Percentiles rank a stretch among this genome's conserved stretches.
Evolutionary conservation across 2,329 filamentous ascomycete genomes (phyloP).

Genomic region (Karstenula rhodostoma): DNA sequence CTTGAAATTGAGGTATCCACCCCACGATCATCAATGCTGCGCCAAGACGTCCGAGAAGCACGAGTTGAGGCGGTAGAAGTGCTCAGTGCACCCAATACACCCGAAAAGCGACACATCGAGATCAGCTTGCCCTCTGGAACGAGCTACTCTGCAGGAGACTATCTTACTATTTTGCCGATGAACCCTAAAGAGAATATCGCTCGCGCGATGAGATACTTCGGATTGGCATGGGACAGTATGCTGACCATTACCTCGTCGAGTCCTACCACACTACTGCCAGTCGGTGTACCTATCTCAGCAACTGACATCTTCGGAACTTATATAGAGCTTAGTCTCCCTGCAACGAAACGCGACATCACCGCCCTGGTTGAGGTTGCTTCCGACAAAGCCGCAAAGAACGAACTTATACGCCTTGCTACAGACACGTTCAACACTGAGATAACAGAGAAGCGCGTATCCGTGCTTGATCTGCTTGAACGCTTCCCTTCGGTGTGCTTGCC

Average conservation of each 20-base stretch:
- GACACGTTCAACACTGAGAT: conserved; percentile 49
- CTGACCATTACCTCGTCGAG: conserved; percentile 68
- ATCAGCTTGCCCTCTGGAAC: conserved; percentile 56
- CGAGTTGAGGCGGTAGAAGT: conserved; percentile 43
- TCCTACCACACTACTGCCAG: conserved; percentile 73
- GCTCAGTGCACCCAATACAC: conserved; percentile 36
- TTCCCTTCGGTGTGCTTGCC: conserved; percentile 66
- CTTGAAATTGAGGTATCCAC: conserved; percentile 45
- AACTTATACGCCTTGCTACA: conserved; percentile 59
- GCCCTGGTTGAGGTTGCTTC: conserved; percentile 59
- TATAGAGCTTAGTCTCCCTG: conserved; percentile 76
- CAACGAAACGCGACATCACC: conserved; percentile 69
- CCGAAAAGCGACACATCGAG: conserved; percentile 52
- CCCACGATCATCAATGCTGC: conserved; percentile 44
- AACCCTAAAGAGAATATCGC: conserved; percentile 70
- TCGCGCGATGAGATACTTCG: conserved; percentile 70
- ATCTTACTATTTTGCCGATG: conserved; percentile 75
- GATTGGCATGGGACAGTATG: conserved; percentile 73
- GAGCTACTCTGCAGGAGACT: conserved; percentile 77
- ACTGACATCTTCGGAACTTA: conserved; percentile 72
- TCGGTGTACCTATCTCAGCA: conserved; percentile 66
- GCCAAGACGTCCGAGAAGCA: conserved; percentile 49
- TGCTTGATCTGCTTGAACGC: conserved; percentile 74
- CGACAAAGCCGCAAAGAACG: conserved; percentile 58
- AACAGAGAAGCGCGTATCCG: conserved; percentile 64